phyloP scores from a whole-genome alignment of 169 alveolate species.

The Plasmodium gaboni region DNA sequence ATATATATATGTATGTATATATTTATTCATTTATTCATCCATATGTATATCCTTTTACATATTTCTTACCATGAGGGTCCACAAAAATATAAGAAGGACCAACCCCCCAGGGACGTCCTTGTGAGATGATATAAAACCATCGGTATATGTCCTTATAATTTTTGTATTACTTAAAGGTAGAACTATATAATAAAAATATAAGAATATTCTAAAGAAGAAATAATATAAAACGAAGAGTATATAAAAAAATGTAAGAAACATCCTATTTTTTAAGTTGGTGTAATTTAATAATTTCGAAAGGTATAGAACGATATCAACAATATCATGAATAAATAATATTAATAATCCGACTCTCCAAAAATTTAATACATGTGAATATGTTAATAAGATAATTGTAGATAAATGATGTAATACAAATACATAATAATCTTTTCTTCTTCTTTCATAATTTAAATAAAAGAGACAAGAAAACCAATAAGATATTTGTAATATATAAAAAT shows the following conservation, averaged over 20 bases:
- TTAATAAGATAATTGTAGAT: conserved; percentile 41
- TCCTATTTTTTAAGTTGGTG: conserved; percentile 20
- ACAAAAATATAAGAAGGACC: conserved; percentile 24
- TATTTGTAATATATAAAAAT: conserved; percentile 48
- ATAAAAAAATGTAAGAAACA: conserved; percentile 17
- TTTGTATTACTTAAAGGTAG: conserved; percentile 49
- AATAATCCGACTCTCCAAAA: conserved; percentile 71
- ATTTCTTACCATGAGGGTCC: conserved; percentile 55
- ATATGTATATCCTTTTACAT: no score
- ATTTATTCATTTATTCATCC: background rate
- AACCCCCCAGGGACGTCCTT: conserved; percentile 53
- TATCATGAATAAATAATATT: conserved; percentile 81
- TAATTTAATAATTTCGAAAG: conserved; percentile 77
- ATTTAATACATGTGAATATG: conserved; percentile 45
- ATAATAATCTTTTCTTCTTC: conserved; percentile 72
- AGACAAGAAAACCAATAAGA: conserved; percentile 73
- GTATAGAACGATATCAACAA: conserved; percentile 83
- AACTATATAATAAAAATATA: conserved; percentile 53
- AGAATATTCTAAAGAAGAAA: conserved; percentile 56
- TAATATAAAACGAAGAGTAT: conserved; percentile 60
- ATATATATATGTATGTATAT: background rate
- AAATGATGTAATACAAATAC: conserved; percentile 54
- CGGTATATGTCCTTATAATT: conserved; percentile 34
- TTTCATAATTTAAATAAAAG: conserved; percentile 73
- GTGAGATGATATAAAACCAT: conserved; percentile 54